phyloP scores from a whole-genome alignment of 306 rosid species.

The peach (Prunus persica) region Prunus_persica_NCBIv2 NC_034014.1:15071501-15072000 shows the following conservation, averaged over 20 bases:
- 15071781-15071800: neutral
- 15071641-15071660: constrained; percentile 63
- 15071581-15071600: no score
- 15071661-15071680: constrained; percentile 63
- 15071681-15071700: constrained; percentile 84
- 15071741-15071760: no score
- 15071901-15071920: neutral
- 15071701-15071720: constrained; percentile 23
- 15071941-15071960: neutral
- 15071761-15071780: neutral
- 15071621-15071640: constrained; percentile 89
- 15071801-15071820: neutral
- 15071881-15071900: neutral
- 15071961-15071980: neutral
- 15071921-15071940: neutral
- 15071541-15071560: no score
- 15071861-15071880: neutral
- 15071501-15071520: no score
- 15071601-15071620: constrained; percentile 69
- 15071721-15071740: neutral
- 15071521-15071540: no score
- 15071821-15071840: neutral
- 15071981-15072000: neutral
- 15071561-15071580: no score
- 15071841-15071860: neutral